Base-by-base conservation (phyloP, 208 protist genomes). In the Acanthamoeba castellanii region DNA sequence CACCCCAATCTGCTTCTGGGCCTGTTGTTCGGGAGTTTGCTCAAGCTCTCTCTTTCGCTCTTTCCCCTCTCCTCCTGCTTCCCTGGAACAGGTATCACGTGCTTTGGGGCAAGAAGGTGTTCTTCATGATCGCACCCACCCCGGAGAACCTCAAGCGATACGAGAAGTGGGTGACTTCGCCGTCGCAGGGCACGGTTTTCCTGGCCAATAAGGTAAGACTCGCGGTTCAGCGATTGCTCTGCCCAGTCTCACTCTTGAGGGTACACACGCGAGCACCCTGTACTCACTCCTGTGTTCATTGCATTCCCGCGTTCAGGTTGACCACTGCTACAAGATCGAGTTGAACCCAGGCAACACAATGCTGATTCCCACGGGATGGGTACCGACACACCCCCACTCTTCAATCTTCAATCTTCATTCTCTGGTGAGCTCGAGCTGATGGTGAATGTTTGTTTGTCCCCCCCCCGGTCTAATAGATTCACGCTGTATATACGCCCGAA, bases 401-500 rank as follows among this genome's bases (percentile, higher is more conserved):
- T 37, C 20, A 9, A 22, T 70, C 57, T 64, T 34, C 16, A 70
- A 11, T 57, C 7, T 3, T 20, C 50, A 11, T 57, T 84, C 64
- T 93, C 30, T 9, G 9, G 91, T 50, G 30, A 9, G 22, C 61
- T 47, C 1, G 55, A 0, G 42, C n/a, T 70, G 27, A 20, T n/a
- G 27, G 2, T 16, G 9, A 0, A 14, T 70, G n/a, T 50, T 22
- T 52, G n/a, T 2, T 7, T 50, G 20, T 59, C 37, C 37, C 37
- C 37, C 37, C 37, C 37, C 37, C 2, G 37, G 14, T 9, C 34
- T 11, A 30, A 1, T 93, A 94, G 94, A 97, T 97, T 72, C 96
- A 97, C 59, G 95, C 94, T 16, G 96, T 97, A 27, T 78, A 95
- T 72, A 97, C 96, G 16, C 96, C 96, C 34, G 72, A 93, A 22